These are phyloP conservation scores for Tetrastigma voinierianum DNA, from an alignment of 164 flowering plant species.

Conservation along the genomic window DNA sequence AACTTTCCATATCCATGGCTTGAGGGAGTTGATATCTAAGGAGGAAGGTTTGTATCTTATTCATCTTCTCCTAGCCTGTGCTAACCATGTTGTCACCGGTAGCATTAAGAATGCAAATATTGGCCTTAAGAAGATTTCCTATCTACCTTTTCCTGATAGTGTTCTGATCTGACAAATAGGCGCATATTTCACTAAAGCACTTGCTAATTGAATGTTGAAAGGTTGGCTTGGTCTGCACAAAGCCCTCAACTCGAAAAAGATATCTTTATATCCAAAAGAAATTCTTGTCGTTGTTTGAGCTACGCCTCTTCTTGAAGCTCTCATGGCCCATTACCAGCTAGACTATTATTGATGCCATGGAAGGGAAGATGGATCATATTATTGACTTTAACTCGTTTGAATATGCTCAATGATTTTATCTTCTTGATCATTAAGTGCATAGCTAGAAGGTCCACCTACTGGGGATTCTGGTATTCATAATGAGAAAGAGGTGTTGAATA, in stretches of 20 bases:
- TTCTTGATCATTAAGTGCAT: slow-evolving; percentile 61
- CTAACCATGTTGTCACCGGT: slow-evolving; percentile 60
- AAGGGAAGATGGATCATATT: slow-evolving; percentile 80
- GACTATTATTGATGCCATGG: slow-evolving; percentile 88
- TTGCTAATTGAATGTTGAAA: slow-evolving; percentile 60
- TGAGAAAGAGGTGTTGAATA: slow-evolving; percentile 68
- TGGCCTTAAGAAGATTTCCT: slow-evolving; percentile 67
- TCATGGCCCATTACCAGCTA: slow-evolving; percentile 63
- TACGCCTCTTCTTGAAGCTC: slow-evolving; percentile 73
- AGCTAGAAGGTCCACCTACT: slow-evolving; percentile 88
- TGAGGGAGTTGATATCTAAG: slow-evolving; percentile 65
- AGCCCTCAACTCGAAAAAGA: slow-evolving; percentile 59
- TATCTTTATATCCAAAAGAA: slow-evolving; percentile 38
- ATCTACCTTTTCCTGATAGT: slow-evolving; percentile 66
- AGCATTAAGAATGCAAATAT: slow-evolving; percentile 64
- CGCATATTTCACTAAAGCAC: slow-evolving; percentile 68
- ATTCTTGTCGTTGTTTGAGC: slow-evolving; percentile 61
- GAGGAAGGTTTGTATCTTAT: slow-evolving; percentile 68
- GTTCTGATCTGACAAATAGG: slow-evolving; percentile 77
- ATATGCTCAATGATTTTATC: slow-evolving; percentile 72
- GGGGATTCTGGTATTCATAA: slow-evolving; percentile 76
- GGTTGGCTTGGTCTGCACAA: slow-evolving; percentile 69
- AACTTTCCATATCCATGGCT: slow-evolving; percentile 60
- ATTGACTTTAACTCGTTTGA: slow-evolving; percentile 65
- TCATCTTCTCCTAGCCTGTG: slow-evolving; percentile 57